Percentiles rank a stretch among this genome's conserved stretches.
These are phyloP conservation scores for Neurospora tetraspora DNA, from an alignment of 495 filamentous ascomycete species.

Conservation along the genomic window DNA sequence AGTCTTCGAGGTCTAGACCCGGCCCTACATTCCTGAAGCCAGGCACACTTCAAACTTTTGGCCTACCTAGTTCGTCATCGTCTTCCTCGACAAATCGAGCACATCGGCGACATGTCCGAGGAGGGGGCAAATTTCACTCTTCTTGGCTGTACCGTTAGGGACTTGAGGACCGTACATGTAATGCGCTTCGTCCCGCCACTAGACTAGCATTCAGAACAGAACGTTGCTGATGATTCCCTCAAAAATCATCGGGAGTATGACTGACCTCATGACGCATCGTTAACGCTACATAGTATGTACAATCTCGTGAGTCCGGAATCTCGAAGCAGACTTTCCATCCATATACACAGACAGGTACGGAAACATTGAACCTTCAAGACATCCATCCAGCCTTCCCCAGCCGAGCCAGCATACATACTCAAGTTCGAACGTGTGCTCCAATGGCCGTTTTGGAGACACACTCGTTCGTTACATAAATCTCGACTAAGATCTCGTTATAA, in stretches of 20 bases:
- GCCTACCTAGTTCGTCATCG: not conserved
- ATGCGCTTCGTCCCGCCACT: not conserved
- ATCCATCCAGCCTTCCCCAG: not conserved
- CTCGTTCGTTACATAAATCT: too few species aligned
- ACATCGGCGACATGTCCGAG: not conserved
- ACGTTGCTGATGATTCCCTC: not conserved
- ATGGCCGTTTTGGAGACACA: too few species aligned
- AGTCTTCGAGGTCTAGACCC: not conserved
- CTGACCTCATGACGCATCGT: not conserved
- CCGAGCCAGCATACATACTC: too few species aligned
- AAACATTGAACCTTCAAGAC: not conserved
- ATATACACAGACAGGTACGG: too few species aligned
- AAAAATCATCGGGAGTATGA: not conserved
- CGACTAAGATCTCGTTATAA: too few species aligned
- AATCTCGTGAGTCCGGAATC: not conserved
- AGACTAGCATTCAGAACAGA: not conserved
- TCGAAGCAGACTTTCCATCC: not conserved
- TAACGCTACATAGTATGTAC: not conserved
- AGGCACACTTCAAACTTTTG: not conserved
- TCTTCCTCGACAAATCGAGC: not conserved
- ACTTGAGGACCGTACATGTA: not conserved
- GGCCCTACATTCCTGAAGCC: not conserved
- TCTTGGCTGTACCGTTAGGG: not conserved
- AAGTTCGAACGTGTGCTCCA: too few species aligned
- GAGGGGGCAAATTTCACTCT: not conserved